Percentiles rank a stretch among this genome's conserved stretches.
These are phyloP conservation scores for Chytriomyces hyalinus DNA, from an alignment of 192 early-diverging fungal species.

Conservation along the genomic window DNA sequence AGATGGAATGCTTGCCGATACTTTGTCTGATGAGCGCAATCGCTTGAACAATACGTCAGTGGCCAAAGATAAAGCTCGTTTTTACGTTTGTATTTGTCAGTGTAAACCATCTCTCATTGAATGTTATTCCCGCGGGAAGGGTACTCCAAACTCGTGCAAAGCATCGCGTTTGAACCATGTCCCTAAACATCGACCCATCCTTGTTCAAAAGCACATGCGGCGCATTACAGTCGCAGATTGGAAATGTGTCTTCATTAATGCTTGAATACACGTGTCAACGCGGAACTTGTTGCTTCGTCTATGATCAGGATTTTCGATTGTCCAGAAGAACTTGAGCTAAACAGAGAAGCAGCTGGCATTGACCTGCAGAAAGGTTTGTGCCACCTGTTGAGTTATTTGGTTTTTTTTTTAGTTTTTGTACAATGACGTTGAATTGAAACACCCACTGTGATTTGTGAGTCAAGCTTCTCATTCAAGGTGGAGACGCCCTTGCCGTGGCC, in stretches of 20 bases:
- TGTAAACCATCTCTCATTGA: too few relatives aligned
- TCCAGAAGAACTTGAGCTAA: conserved; percentile 46
- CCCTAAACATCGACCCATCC: conserved; percentile 41
- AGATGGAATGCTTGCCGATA: too few relatives aligned
- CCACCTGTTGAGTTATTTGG: conserved; percentile 50
- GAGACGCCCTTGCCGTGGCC: conserved; percentile 31
- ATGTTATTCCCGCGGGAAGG: too few relatives aligned
- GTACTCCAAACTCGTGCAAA: too few relatives aligned
- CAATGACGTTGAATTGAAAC: conserved; percentile 49
- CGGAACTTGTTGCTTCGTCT: conserved; percentile 51
- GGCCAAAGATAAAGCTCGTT: too few relatives aligned
- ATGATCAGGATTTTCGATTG: conserved; percentile 42
- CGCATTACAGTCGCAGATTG: conserved; percentile 54
- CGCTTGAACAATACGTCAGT: too few relatives aligned
- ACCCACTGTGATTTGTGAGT: conserved; percentile 57
- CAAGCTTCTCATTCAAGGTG: conserved; percentile 52
- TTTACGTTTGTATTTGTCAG: too few relatives aligned
- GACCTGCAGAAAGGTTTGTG: conserved; percentile 75
- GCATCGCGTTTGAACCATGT: conserved; percentile 46
- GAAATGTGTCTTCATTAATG: conserved; percentile 44
- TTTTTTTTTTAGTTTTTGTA: background rate
- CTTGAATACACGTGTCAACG: conserved; percentile 74
- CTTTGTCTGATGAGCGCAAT: too few relatives aligned
- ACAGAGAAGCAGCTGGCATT: conserved; percentile 70
- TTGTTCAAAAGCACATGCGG: conserved; percentile 59